phyloP scores from a whole-genome alignment of 2,329 filamentous ascomycete species.

The Penicillium expansum region DNA sequence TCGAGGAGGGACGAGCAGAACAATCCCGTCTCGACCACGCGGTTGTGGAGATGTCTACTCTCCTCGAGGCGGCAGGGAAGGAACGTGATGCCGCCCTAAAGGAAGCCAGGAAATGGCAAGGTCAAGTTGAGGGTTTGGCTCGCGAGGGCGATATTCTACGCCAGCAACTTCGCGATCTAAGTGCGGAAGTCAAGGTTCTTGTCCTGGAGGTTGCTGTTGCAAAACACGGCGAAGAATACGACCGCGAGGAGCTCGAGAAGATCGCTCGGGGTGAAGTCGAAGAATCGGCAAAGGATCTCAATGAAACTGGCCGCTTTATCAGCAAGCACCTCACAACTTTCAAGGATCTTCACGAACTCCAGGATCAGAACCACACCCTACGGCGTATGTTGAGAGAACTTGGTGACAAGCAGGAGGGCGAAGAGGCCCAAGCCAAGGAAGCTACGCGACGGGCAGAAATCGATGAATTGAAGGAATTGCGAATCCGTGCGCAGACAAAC shows the following conservation, averaged over 20 bases:
- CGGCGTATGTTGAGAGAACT: constrained; percentile 79
- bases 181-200: constrained; percentile 85
- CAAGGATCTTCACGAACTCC: constrained; percentile 78
- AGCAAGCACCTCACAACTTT: constrained; percentile 87
- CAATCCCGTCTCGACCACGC: constrained; percentile 76
- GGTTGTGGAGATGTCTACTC: constrained; percentile 76
- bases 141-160: constrained; percentile 75
- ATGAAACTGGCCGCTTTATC: constrained; percentile 83
- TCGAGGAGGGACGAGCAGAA: constrained; percentile 80
- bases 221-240: constrained; percentile 74
- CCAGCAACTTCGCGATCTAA: constrained; percentile 83
- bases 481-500: constrained; percentile 71
- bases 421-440: constrained; percentile 68
- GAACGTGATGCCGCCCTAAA: constrained; percentile 77
- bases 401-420: constrained; percentile 85
- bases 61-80: constrained; percentile 77
- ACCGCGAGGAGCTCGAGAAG: constrained; percentile 72
- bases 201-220: constrained; percentile 77
- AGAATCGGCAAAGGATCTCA: constrained; percentile 68
- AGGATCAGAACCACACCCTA: constrained; percentile 82
- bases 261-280: constrained; percentile 75
- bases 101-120: constrained; percentile 73
- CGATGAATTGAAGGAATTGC: constrained; percentile 69
- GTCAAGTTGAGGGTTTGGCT: constrained; percentile 60
- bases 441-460: constrained; percentile 55